Evolutionary conservation across 2,329 filamentous ascomycete genomes (phyloP).

Genomic region (Sporothrix sp.): DNA sequence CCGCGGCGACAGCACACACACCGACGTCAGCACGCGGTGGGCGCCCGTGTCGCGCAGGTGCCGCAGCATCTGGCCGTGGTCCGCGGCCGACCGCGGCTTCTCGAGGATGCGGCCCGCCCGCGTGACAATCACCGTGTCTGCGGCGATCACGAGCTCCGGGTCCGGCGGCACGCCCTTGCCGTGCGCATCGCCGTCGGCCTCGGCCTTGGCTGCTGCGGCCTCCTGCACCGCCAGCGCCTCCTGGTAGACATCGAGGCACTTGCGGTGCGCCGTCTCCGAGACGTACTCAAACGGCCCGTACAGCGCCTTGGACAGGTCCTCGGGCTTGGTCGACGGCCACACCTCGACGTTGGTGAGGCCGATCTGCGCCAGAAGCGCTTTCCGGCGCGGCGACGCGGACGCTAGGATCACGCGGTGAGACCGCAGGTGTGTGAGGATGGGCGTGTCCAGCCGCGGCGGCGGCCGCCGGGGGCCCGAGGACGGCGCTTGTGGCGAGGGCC

Average conservation of each 20-base stretch:
- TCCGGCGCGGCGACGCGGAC: slow-evolving; percentile 76
- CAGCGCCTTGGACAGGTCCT: slow-evolving; percentile 68
- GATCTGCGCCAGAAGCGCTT: slow-evolving; percentile 67
- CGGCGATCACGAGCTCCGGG: slow-evolving; percentile 75
- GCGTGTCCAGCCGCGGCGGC: slow-evolving; percentile 64
- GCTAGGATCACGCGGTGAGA: slow-evolving; percentile 79
- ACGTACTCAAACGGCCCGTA: slow-evolving; percentile 87
- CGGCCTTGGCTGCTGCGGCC: slow-evolving; percentile 19
- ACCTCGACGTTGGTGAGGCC: slow-evolving; percentile 77
- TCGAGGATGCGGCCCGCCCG: slow-evolving; percentile 71
- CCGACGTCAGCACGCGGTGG: slow-evolving; percentile 79
- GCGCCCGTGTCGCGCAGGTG: slow-evolving; percentile 63
- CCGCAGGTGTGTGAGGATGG: slow-evolving; percentile 66
- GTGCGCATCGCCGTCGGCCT: slow-evolving; percentile 9
- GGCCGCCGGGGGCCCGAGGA: slow-evolving; percentile 31
- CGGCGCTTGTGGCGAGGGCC: background rate
- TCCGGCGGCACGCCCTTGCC: slow-evolving; percentile 38
- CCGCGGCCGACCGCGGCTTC: slow-evolving; percentile 73
- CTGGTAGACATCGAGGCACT: slow-evolving; percentile 64
- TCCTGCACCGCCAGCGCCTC: slow-evolving; percentile 29
- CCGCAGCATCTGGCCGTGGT: slow-evolving; percentile 78
- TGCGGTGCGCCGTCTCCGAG: slow-evolving; percentile 71
- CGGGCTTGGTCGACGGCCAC: slow-evolving; percentile 69
- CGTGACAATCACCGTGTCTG: slow-evolving; percentile 82
- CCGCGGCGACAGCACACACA: slow-evolving; percentile 74